Evolutionary conservation across 768 basidiomycete genomes (phyloP), one percentile per base, ranked within the genome.

Genomic region (Boletus rufocinnamomeus): DNA sequence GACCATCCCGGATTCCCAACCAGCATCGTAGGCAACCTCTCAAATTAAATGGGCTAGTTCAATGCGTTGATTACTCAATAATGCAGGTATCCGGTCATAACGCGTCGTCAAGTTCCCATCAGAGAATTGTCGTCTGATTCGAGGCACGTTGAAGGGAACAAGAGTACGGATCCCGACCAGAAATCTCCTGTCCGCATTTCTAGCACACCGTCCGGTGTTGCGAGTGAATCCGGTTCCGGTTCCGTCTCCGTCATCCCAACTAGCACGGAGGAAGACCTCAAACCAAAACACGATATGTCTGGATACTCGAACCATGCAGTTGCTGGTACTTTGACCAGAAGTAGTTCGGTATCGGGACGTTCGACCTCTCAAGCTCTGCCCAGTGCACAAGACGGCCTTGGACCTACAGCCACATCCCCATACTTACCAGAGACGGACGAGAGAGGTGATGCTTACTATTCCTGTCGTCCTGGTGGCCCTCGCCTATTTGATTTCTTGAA

Each of bases 401-500:
- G 83, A 0, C 84, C 88, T 3, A 77, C 82, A 28, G 79, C 79
- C 0, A 74, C 69, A 45, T 67, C 62, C 34, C 85, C 86, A 4
- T 85, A 82, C 64, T 71, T 86, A 11, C 79, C 76, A 6, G 70
- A 75, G 61, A 80, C 79, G 1, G 76, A 79, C 4, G 77, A 78
- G 28, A 77, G 78, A 51, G 79, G 77, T 2, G 80, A 80, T 2
- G 79, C 78, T 6, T 74, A 76, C 52, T 76, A 86, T 28, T 90
- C 89, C 7, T 87, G 83, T 64, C 84, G 90, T 27, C 84, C 86
- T 8, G 80, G 82, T 23, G 89, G 88, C 1, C 78, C 84, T 2
- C 81, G 81, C 44, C 66, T 91, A 7, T 89, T 80, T 57, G 89
- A 92, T 66, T 73, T 89, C 7, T 66, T 92, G 43, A 79, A 79